phyloP scores from a whole-genome alignment of 1,284 basidiomycete genomes.

The Ceratobasidium sp. region DNA sequence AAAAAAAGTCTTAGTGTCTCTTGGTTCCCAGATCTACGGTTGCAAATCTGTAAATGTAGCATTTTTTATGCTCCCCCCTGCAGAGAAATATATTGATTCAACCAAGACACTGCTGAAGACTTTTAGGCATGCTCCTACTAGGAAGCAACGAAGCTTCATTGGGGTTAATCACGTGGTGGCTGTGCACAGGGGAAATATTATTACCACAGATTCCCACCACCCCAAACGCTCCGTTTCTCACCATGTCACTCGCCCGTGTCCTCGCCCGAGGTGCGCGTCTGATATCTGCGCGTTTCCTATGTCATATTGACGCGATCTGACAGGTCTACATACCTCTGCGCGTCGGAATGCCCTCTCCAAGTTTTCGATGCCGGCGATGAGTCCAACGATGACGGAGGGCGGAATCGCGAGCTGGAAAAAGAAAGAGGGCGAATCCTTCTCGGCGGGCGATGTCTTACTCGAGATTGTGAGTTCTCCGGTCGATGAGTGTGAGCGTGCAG shows the following conservation, averaged over 20 bases:
- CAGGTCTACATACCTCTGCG: conserved; percentile 87
- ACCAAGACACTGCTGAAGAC: too few relatives aligned
- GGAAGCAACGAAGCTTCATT: too few relatives aligned
- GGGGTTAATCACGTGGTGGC: conserved; percentile 31
- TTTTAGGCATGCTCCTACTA: too few relatives aligned
- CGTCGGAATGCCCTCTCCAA: conserved; percentile 84
- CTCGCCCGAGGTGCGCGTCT: conserved; percentile 72
- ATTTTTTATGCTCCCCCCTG: too few relatives aligned
- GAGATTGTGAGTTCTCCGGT: conserved; percentile 71
- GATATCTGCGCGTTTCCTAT: neutral
- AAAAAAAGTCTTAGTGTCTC: too few relatives aligned
- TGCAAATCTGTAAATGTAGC: too few relatives aligned
- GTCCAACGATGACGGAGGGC: conserved; percentile 99
- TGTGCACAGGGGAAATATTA: conserved; percentile 4
- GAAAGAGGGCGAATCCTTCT: conserved; percentile 68
- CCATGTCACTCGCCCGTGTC: conserved; percentile 70
- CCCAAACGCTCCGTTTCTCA: conserved; percentile 2
- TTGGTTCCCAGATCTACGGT: too few relatives aligned
- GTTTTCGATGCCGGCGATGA: conserved; percentile 99
- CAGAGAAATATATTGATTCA: too few relatives aligned
- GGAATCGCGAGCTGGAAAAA: conserved; percentile 96
- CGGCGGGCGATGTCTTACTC: conserved; percentile 68
- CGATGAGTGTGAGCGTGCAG: conserved; percentile 31
- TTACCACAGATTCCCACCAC: conserved; percentile 33
- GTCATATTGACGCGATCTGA: neutral